Percentiles rank a stretch among this genome's conserved stretches.
phyloP scores from a whole-genome alignment of 495 filamentous ascomycete genomes.

The Neurospora sp. region DNA sequence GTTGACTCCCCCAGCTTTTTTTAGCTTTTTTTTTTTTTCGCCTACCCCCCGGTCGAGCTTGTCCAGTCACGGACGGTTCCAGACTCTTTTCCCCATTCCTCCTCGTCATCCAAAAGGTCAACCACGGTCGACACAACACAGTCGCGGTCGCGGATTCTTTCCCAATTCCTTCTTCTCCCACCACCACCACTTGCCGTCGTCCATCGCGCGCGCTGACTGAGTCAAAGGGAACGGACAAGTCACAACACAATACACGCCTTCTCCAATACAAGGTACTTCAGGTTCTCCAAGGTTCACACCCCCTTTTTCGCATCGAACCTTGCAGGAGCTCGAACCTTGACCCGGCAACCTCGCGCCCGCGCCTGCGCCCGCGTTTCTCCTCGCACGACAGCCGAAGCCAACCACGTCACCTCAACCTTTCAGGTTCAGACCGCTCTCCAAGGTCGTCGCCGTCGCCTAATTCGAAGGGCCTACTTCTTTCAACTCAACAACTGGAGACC shows the following conservation, averaged over 20 bases:
- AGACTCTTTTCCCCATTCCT: neutral
- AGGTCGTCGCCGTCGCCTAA: neutral
- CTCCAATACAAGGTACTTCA: neutral
- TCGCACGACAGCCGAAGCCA: neutral
- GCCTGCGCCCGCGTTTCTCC: neutral
- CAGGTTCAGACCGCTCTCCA: neutral
- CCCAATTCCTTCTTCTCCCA: neutral
- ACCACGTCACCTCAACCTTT: neutral
- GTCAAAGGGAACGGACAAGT: neutral
- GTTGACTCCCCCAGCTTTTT: neutral
- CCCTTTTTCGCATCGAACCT: neutral
- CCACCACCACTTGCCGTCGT: neutral
- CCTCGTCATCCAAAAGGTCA: neutral
- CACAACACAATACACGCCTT: neutral
- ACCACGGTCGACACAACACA: neutral
- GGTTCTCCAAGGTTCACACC: neutral
- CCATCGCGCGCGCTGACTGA: neutral
- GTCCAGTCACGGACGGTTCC: neutral
- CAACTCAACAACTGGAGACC: neutral
- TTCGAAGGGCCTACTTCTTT: too few species aligned
- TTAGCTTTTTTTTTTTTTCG: neutral
- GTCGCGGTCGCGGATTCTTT: neutral
- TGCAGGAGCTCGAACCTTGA: neutral
- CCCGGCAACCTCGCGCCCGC: neutral
- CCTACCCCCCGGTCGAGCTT: neutral